phyloP scores from a whole-genome alignment of 257 asterid species.

The Salvia rosmarinus region DNA sequence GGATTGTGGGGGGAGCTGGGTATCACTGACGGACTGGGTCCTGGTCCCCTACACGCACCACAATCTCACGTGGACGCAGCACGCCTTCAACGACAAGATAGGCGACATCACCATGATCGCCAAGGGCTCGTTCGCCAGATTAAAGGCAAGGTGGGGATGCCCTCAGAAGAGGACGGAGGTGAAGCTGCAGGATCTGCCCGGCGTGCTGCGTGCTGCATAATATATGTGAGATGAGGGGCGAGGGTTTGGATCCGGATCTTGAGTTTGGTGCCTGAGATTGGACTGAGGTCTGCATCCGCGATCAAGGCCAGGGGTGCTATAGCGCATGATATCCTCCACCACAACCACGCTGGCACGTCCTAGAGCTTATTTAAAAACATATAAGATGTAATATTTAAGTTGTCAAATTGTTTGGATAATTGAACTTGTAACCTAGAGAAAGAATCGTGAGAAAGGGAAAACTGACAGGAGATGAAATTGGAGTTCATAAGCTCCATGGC shows the following conservation, averaged over 20 bases:
- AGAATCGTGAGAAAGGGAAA: too few relatives aligned
- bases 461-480: too few relatives aligned
- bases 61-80: constrained; percentile 87
- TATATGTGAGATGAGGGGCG: constrained; percentile 80
- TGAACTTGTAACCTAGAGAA: too few relatives aligned
- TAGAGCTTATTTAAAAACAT: too few relatives aligned
- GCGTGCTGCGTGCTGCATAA: constrained; percentile 96
- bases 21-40: constrained; percentile 84
- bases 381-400: too few relatives aligned
- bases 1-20: constrained; percentile 81
- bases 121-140: constrained; percentile 60
- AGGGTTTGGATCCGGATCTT: constrained; percentile 53
- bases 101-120: constrained; percentile 62
- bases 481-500: too few relatives aligned
- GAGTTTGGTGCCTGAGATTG: constrained; percentile 65
- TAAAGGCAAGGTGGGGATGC: constrained; percentile 92
- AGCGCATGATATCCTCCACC: constrained; percentile 88
- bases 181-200: constrained; percentile 82
- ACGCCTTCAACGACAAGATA: constrained; percentile 82
- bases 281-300: constrained; percentile 66
- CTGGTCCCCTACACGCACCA: constrained; percentile 86
- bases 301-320: constrained; percentile 73
- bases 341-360: constrained; percentile 88
- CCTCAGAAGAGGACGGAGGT: constrained; percentile 87
- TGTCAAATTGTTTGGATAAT: too few relatives aligned